Conservation (phyloP, 495 filamentous ascomycete species). For the Hypomontagnella monticulosa region DNA sequence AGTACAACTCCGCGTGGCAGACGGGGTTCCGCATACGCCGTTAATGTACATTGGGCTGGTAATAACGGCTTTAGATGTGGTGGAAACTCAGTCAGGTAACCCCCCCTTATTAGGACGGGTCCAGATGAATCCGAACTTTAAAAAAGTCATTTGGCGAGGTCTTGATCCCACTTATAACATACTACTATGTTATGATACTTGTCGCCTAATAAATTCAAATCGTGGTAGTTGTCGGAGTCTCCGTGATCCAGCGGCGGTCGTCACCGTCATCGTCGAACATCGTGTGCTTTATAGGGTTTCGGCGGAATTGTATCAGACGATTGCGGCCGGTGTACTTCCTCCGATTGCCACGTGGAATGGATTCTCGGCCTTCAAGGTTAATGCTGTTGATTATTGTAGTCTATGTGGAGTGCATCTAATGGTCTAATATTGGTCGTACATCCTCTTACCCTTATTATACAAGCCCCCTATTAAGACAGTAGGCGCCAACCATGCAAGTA, state of each 20-base stretch:
- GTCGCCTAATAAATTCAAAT: not conserved
- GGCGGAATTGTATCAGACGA: no score
- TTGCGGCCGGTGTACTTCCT: no score
- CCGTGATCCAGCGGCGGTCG: not conserved
- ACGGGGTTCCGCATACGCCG: no score
- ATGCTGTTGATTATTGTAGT: slow-evolving; percentile 16
- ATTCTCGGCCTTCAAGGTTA: not conserved
- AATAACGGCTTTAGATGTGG: no score
- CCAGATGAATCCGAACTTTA: slow-evolving; percentile 1
- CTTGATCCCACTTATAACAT: not conserved
- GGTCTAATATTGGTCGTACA: slow-evolving; percentile 24
- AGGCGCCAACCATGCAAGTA: not conserved
- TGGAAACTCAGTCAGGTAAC: no score
- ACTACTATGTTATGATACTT: not conserved
- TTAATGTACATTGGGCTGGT: no score
- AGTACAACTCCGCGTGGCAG: no score
- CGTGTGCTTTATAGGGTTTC: not conserved
- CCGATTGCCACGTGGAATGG: not conserved
- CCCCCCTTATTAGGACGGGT: not conserved
- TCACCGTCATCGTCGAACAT: not conserved
- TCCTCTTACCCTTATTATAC: slow-evolving; percentile 23
- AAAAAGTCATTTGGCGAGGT: not conserved
- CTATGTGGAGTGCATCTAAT: slow-evolving; percentile 43
- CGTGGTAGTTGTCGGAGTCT: slow-evolving; percentile 1
- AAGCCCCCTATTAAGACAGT: slow-evolving; percentile 11